Base-by-base conservation (phyloP, 2,329 filamentous ascomycete genomes). In the Trichophyton simii region DNA sequence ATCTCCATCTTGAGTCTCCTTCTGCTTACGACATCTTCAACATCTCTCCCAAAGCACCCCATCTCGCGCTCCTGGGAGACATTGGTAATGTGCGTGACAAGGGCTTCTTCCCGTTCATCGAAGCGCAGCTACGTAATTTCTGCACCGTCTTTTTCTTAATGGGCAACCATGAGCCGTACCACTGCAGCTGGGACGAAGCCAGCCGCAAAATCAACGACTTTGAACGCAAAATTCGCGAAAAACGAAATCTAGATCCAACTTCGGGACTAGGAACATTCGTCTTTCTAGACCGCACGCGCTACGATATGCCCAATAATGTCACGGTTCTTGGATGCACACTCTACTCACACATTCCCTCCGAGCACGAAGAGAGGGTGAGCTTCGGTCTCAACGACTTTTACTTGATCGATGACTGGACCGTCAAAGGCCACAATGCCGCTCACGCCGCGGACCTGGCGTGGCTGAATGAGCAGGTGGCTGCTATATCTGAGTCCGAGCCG, bases 131-230 rank as follows among this genome's bases (percentile, higher is more conserved):
- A 2, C 36, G 44, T 1, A 70, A 76, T 5, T 85, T 83, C 65
- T 67, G 71, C 3, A 68, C 72, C 1, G 78, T 85, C 1, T 75
- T 85, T 46, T 74, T 83, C 34, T 72, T 84, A 0, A 68, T 78
- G 0, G 81, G 82, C 0, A 85, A 85, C 65, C 82, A 85, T 66
- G 82, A 85, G 66, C 73, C 80, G 0, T 83, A 80, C 64, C 66
- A 70, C 34, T 69, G 68, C 42, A 70, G 59, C 54, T 73, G 72
- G 70, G 18, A 31, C 1, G 64, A 67, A 1, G 28, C 28, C 28
- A 31, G 28, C 6, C 28, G 28, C 28, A 31, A 31, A 31, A 31
- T 31, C 28, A 31, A 31, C 28, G 28, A 6, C 6, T 31, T 31
- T 31, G 28, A 31, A 31, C 28, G 5, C 6, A 6, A 31, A 31